Conservation (phyloP, 768 basidiomycete genomes). For the Suillus sp. region DNA sequence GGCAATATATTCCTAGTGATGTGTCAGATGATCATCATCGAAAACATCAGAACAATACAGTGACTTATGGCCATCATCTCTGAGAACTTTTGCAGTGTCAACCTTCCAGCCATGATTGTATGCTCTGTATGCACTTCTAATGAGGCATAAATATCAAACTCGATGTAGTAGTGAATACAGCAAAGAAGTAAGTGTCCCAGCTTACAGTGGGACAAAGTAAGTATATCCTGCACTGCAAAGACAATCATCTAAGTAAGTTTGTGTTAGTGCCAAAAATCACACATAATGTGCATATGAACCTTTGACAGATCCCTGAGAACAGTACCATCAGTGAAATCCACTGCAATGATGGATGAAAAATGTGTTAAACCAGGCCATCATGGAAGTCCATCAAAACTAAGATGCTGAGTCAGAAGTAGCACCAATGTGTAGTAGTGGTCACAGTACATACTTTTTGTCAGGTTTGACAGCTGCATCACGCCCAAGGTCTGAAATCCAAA, state of each 20-base stretch:
- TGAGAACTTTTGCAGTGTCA: constrained; percentile 24
- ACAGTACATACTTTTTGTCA: constrained; percentile 25
- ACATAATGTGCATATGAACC: constrained; percentile 21
- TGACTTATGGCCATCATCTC: constrained; percentile 24
- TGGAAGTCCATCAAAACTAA: constrained; percentile 33
- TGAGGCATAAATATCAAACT: constrained; percentile 33
- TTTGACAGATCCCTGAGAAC: constrained; percentile 41
- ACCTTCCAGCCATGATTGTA: constrained; percentile 26
- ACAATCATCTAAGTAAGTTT: constrained; percentile 25
- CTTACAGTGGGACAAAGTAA: constrained; percentile 15
- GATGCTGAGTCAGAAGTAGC: neutral
- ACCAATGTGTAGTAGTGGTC: neutral
- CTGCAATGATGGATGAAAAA: constrained; percentile 28
- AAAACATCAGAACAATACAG: neutral
- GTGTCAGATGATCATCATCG: neutral
- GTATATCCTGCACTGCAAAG: constrained; percentile 29
- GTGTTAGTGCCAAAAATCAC: neutral
- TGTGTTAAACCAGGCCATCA: constrained; percentile 39
- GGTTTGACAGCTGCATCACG: constrained; percentile 11
- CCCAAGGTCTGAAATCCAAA: constrained; percentile 18
- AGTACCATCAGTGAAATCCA: constrained; percentile 36
- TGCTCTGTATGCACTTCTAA: constrained; percentile 36
- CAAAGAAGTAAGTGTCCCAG: constrained; percentile 31
- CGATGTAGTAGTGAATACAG: constrained; percentile 33
- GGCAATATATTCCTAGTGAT: constrained; percentile 6